A percentile compares a stretch with the other conserved stretches of the same genome.
Conservation (phyloP, 176 grass and related monocot genomes). For the Aegilops umbellulata region DNA sequence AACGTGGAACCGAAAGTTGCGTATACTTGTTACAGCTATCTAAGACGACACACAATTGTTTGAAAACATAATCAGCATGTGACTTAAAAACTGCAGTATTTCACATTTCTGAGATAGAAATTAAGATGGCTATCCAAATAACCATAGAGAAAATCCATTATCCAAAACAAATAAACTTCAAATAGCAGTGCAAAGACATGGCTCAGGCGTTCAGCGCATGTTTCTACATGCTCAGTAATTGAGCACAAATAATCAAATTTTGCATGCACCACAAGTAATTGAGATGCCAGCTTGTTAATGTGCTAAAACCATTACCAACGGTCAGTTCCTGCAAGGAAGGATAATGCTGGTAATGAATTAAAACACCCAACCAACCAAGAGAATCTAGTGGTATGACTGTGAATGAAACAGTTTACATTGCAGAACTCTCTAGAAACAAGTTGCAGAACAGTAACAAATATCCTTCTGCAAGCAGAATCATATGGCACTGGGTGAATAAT, state of each 20-base stretch:
- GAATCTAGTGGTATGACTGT: background rate
- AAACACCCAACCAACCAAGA: background rate
- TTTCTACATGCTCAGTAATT: background rate
- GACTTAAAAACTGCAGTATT: background rate
- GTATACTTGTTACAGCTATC: background rate
- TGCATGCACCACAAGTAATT: background rate
- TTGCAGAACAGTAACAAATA: background rate
- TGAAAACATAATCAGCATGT: slow-evolving; percentile 6
- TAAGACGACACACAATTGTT: background rate
- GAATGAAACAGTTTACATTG: background rate
- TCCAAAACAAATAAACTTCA: background rate
- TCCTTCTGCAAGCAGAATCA: slow-evolving; percentile 11
- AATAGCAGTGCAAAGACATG: background rate
- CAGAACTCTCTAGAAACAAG: background rate
- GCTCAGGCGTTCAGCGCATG: background rate
- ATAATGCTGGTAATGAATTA: background rate
- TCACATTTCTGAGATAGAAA: background rate
- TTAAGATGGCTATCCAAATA: background rate
- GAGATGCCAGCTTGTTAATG: background rate
- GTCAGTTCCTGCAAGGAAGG: background rate
- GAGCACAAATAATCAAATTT: background rate
- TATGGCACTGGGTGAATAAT: background rate
- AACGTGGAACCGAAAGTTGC: background rate
- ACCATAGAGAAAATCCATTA: background rate
- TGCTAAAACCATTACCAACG: background rate